These are phyloP conservation scores for Prasinococcaceae sp. DNA, from an alignment of 139 green algal species.

Conservation along the genomic window DNA sequence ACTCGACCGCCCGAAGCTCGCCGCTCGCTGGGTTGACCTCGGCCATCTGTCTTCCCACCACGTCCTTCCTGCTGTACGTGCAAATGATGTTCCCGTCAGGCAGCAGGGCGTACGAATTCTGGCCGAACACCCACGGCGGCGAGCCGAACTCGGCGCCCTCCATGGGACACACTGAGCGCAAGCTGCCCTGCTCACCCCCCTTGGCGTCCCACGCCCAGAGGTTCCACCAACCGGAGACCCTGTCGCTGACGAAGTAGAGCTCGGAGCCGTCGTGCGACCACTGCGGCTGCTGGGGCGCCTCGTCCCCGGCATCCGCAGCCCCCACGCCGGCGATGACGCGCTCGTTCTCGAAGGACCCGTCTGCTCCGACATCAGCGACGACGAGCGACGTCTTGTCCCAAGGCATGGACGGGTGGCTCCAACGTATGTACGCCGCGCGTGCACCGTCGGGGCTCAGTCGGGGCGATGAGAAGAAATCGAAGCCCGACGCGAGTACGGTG, in stretches of 20 bases:
- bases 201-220: conserved; percentile 17
- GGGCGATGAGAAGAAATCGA: conserved; percentile 52
- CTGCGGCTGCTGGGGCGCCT: neutral
- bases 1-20: too few relatives aligned
- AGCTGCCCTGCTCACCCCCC: conserved; percentile 15
- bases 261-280: neutral
- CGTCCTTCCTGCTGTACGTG: too few relatives aligned
- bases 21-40: too few relatives aligned
- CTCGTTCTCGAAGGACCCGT: conserved; percentile 14
- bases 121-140: conserved; percentile 47
- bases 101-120: neutral
- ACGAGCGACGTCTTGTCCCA: conserved; percentile 47
- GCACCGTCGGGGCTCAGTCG: conserved; percentile 34
- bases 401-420: conserved; percentile 62
- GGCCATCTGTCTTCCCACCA: too few relatives aligned
- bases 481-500: conserved; percentile 26
- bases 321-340: neutral
- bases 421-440: conserved; percentile 46
- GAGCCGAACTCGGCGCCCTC: conserved; percentile 36
- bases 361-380: conserved; percentile 27
- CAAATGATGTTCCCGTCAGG: neutral
- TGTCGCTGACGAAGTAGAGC: conserved; percentile 36
- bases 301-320: neutral
- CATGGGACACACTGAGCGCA: conserved; percentile 14
- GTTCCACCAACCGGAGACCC: conserved; percentile 43